phyloP scores from a whole-genome alignment of 1,284 basidiomycete genomes.

The Dichomitus squalens region DNA sequence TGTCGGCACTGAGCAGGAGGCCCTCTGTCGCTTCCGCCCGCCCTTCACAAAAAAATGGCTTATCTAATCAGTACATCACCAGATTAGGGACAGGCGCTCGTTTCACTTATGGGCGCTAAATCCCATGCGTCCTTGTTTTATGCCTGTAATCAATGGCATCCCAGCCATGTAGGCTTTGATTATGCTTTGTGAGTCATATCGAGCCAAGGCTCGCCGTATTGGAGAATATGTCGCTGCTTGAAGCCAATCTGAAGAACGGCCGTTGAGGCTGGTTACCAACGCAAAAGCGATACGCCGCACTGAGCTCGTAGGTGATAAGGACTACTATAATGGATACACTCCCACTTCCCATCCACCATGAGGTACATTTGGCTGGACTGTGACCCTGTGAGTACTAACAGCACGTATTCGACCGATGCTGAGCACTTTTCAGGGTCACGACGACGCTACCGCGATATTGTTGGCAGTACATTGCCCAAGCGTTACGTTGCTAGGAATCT shows the following conservation, averaged over 20 bases:
- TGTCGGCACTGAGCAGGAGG: slow-evolving; percentile 2
- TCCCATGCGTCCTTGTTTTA: no score
- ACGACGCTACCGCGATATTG: slow-evolving; percentile 82
- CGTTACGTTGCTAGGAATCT: slow-evolving; percentile 75
- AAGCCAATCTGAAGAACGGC: no score
- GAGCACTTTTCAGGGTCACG: slow-evolving; percentile 65
- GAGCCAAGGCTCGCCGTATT: no score
- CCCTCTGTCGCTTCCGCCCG: background rate
- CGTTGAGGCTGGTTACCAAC: no score
- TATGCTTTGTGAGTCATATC: no score
- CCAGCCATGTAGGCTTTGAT: no score
- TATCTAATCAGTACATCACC: slow-evolving; percentile 24
- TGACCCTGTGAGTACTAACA: slow-evolving; percentile 48
- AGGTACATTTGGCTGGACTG: slow-evolving; percentile 54
- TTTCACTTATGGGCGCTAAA: no score
- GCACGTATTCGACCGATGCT: background rate
- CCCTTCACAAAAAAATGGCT: slow-evolving; percentile 27
- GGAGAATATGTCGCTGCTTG: no score
- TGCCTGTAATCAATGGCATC: no score
- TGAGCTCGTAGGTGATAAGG: background rate
- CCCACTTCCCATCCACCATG: slow-evolving; percentile 12
- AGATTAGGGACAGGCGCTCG: background rate
- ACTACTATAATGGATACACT: no score
- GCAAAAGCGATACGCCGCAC: no score
- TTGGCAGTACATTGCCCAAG: slow-evolving; percentile 67